A percentile compares a stretch with the other conserved stretches of the same genome.
These are phyloP conservation scores for Colletotrichum sp. DNA, from an alignment of 2,329 filamentous ascomycete genomes.

Conservation along the genomic window DNA sequence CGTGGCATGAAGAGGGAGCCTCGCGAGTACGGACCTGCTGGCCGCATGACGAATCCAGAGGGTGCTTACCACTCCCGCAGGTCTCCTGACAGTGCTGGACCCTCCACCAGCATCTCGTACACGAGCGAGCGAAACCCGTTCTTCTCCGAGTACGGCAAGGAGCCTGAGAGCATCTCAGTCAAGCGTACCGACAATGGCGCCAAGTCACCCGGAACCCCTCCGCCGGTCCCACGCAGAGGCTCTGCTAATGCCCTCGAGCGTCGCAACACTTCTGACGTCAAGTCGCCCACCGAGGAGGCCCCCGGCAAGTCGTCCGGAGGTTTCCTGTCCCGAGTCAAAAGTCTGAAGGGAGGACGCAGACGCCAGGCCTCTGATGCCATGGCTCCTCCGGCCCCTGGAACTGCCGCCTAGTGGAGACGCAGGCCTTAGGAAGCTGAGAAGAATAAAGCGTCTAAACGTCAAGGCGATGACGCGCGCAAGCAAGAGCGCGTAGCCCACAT, in stretches of 20 bases:
- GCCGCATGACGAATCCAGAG: constrained; percentile 64
- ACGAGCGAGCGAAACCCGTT: constrained; percentile 74
- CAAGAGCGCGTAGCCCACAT: background rate
- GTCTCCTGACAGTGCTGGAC: constrained; percentile 42
- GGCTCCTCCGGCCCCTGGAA: constrained; percentile 35
- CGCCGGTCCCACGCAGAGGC: constrained; percentile 44
- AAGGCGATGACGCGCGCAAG: background rate
- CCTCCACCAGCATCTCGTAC: constrained; percentile 34
- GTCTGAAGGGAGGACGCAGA: constrained; percentile 72
- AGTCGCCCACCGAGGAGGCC: constrained; percentile 43
- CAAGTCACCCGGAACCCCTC: constrained; percentile 63
- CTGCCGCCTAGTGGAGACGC: constrained; percentile 41
- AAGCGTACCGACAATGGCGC: constrained; percentile 42
- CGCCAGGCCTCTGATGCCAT: constrained; percentile 27
- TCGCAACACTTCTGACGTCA: constrained; percentile 65
- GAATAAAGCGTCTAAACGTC: background rate
- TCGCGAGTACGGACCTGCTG: constrained; percentile 62
- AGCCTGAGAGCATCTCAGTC: constrained; percentile 56
- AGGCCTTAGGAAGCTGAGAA: constrained; percentile 6
- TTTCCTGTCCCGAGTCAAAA: constrained; percentile 81
- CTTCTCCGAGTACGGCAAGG: constrained; percentile 76
- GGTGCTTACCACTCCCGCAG: constrained; percentile 44
- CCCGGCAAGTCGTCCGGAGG: constrained; percentile 54
- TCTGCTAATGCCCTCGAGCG: constrained; percentile 60
- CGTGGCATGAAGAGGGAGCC: constrained; percentile 80